Conservation (phyloP, 2,329 filamentous ascomycete genomes). For the Monosporascus sp. region DNA sequence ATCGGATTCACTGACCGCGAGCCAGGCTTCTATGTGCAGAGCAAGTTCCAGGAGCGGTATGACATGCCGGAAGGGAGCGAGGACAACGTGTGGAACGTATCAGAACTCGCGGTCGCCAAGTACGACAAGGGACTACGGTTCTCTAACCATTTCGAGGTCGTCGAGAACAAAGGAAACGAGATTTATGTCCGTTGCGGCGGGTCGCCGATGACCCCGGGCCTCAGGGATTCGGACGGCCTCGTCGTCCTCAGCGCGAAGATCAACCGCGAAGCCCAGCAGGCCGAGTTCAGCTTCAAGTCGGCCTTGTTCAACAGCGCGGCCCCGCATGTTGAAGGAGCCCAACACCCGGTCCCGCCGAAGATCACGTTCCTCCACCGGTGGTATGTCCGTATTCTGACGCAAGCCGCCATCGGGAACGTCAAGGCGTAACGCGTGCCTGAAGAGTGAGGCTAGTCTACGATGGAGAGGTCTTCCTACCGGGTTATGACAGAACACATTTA, state of each 20-base stretch:
- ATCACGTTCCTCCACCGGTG: constrained; percentile 22
- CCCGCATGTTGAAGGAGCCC: constrained; percentile 11
- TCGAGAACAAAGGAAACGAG: constrained; percentile 22
- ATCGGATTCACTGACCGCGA: not conserved
- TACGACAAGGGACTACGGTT: constrained; percentile 24
- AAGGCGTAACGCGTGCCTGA: constrained; percentile 11
- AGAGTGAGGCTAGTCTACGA: too few relatives aligned
- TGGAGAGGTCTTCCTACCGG: too few relatives aligned
- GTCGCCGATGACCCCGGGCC: constrained; percentile 21
- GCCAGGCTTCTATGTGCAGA: constrained; percentile 42
- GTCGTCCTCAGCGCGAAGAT: constrained; percentile 25
- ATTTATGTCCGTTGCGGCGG: constrained; percentile 26
- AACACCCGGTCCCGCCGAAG: constrained; percentile 19
- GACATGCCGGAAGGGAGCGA: constrained; percentile 26
- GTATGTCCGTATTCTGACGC: constrained; percentile 25
- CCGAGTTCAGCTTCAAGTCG: constrained; percentile 26
- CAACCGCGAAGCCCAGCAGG: constrained; percentile 22
- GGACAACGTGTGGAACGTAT: constrained; percentile 23
- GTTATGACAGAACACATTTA: not conserved
- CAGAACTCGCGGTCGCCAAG: constrained; percentile 22
- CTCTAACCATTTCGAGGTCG: constrained; percentile 30
- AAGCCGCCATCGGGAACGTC: constrained; percentile 21
- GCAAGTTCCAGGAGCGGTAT: constrained; percentile 25
- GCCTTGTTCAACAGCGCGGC: constrained; percentile 24
- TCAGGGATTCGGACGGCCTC: constrained; percentile 25